These are phyloP conservation scores for Talaromyces proteolyticus DNA, from an alignment of 495 filamentous ascomycete genomes.

Conservation along the genomic window DNA sequence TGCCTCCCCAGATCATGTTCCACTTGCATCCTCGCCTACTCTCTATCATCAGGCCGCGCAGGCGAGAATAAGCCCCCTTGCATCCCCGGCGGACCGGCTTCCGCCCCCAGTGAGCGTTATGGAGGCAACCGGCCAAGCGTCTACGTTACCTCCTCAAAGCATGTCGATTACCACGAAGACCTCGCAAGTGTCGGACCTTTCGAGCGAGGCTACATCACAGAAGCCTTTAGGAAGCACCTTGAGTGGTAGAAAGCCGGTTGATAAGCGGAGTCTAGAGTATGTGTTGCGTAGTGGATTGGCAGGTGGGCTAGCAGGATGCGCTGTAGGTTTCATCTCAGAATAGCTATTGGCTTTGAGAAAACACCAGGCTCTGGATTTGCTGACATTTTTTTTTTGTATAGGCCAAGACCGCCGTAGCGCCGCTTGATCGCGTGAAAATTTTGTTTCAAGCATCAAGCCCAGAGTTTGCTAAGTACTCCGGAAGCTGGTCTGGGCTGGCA, in stretches of 20 bases:
- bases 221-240: not conserved
- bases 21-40: not conserved
- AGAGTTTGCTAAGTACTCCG: constrained; percentile 85
- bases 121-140: not conserved
- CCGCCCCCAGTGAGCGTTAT: not conserved
- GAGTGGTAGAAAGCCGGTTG: constrained; percentile 26
- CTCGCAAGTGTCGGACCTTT: not conserved
- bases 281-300: constrained; percentile 73
- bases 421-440: constrained; percentile 97
- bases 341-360: not conserved
- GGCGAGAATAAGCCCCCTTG: not conserved
- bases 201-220: not conserved
- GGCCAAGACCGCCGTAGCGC: constrained; percentile 94
- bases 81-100: not conserved
- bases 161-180: not conserved
- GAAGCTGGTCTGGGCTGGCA: constrained; percentile 75
- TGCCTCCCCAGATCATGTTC: not conserved
- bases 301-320: constrained; percentile 83
- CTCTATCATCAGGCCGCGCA: constrained; percentile 1
- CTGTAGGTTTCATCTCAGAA: constrained; percentile 46
- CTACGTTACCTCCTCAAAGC: not conserved
- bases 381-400: constrained; percentile 22
- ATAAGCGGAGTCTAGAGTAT: constrained; percentile 79
- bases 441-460: constrained; percentile 95
- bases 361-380: not conserved